These are phyloP conservation scores for Filosporella fistucella DNA, from an alignment of 495 filamentous ascomycete genomes.

Conservation along the genomic window DNA sequence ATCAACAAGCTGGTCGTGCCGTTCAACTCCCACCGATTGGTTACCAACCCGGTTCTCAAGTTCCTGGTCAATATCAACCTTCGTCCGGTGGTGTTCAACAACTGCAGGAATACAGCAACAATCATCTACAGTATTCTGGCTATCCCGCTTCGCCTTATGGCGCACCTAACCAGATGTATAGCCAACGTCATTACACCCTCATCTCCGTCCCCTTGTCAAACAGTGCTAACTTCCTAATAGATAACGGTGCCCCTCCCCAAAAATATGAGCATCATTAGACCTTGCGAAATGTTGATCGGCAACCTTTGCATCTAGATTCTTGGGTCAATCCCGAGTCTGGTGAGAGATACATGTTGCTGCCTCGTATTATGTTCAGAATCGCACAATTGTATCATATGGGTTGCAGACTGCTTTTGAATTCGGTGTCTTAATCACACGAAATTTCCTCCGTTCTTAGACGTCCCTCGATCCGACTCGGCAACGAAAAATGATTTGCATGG, in stretches of 20 bases:
- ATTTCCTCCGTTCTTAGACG: slow-evolving; percentile 21
- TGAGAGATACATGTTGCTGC: slow-evolving; percentile 3
- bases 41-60: slow-evolving; percentile 63
- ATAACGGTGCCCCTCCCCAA: slow-evolving; percentile 21
- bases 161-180: slow-evolving; percentile 70
- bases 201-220: slow-evolving; percentile 12
- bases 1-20: slow-evolving; percentile 53
- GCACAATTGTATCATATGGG: slow-evolving; percentile 28
- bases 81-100: slow-evolving; percentile 56
- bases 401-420: slow-evolving; percentile 25
- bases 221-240: slow-evolving; percentile 21
- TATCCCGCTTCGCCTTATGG: slow-evolving; percentile 77
- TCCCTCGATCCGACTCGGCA: slow-evolving; percentile 20
- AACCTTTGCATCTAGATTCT: slow-evolving; percentile 4
- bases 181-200: slow-evolving; percentile 58
- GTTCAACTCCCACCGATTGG: slow-evolving; percentile 83
- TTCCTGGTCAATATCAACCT: slow-evolving; percentile 62
- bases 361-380: slow-evolving; percentile 8
- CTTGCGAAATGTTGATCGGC: slow-evolving; percentile 10
- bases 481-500: slow-evolving; percentile 27
- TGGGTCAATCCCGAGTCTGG: background rate
- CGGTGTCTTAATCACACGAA: slow-evolving; percentile 20
- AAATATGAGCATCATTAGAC: slow-evolving; percentile 26
- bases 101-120: slow-evolving; percentile 59
- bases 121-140: slow-evolving; percentile 41